Percentiles rank a stretch among this genome's conserved stretches.
These are phyloP conservation scores for Fagopyrum tataricum DNA, from an alignment of 148 eudicot species.

Conservation along the genomic window DNA sequence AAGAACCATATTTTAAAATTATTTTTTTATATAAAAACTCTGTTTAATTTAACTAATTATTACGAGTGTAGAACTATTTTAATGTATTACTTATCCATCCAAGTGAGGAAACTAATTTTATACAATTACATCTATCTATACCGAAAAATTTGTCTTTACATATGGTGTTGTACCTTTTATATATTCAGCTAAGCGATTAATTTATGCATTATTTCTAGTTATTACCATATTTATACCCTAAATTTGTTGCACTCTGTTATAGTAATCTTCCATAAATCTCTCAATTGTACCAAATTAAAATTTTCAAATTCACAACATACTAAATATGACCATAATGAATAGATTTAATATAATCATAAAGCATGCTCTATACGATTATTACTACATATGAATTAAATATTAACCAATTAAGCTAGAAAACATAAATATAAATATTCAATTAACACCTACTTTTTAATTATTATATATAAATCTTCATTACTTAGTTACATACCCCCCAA, in stretches of 20 bases:
- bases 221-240: constrained; percentile 6
- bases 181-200: neutral
- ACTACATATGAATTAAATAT: neutral
- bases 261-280: neutral
- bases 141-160: neutral
- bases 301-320: neutral
- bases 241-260: neutral
- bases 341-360: neutral
- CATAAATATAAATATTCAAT: neutral
- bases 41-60: too few species aligned
- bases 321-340: neutral
- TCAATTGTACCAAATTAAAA: neutral
- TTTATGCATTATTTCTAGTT: neutral
- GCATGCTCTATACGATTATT: neutral
- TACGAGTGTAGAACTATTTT: too few species aligned
- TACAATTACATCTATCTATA: too few species aligned
- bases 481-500: neutral
- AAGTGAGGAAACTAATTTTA: too few species aligned
- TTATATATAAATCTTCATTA: neutral
- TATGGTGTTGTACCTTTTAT: neutral
- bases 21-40: too few species aligned
- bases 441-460: neutral
- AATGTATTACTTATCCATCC: too few species aligned
- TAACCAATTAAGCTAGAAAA: neutral
- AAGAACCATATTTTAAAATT: too few species aligned